Conservation (phyloP, 352 stramenopile genomes). For the Thraustotheca clavata region DNA sequence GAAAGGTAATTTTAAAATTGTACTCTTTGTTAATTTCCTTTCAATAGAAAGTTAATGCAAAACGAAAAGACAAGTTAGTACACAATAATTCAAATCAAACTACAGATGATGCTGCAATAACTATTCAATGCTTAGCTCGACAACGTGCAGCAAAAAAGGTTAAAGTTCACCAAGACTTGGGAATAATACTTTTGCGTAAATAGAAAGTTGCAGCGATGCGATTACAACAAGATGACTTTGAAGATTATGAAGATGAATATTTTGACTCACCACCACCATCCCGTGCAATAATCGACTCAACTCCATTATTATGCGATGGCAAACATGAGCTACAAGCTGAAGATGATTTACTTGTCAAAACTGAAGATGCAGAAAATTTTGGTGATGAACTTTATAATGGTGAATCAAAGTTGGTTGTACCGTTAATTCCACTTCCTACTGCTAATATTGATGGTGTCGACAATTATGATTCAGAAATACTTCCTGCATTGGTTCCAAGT, state of each 20-base stretch:
- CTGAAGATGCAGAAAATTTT: too few species aligned
- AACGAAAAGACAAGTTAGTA: too few species aligned
- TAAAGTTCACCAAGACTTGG: not conserved
- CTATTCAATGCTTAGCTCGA: constrained; percentile 35
- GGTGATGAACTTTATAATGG: too few species aligned
- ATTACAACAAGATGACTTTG: not conserved
- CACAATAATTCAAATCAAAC: too few species aligned
- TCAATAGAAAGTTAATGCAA: too few species aligned
- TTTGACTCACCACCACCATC: not conserved
- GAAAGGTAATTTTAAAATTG: too few species aligned
- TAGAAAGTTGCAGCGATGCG: not conserved
- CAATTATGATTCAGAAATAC: not conserved
- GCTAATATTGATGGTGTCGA: not conserved
- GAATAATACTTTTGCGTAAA: constrained; percentile 17
- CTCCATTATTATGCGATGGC: too few species aligned
- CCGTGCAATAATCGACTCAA: not conserved
- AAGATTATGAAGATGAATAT: not conserved
- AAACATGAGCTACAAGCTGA: too few species aligned
- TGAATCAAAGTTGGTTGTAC: not conserved
- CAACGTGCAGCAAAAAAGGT: constrained; percentile 22
- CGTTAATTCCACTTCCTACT: not conserved
- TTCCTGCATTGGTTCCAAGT: not conserved
- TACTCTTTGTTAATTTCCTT: too few species aligned
- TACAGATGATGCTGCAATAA: not conserved
- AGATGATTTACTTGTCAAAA: too few species aligned